phyloP scores from a whole-genome alignment of 768 basidiomycete genomes.

The Pleurotus pulmonarius region DNA sequence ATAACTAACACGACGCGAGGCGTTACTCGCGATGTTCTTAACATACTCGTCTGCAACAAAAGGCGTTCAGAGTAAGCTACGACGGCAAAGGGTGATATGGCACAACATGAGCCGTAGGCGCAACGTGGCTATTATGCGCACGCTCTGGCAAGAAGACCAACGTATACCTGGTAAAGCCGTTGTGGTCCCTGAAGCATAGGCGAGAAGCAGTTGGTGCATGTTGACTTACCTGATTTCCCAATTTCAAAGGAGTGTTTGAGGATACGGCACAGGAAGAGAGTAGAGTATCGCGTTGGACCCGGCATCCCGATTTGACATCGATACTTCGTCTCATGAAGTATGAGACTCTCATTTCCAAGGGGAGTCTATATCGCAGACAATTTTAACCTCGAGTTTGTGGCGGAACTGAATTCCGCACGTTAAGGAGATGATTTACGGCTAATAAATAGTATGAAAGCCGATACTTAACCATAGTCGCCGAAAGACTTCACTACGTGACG shows the following conservation, averaged over 20 bases:
- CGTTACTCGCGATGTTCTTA: conserved; percentile 31
- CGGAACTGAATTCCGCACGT: no score
- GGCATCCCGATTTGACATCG: no score
- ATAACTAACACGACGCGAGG: conserved; percentile 51
- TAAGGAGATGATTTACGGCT: no score
- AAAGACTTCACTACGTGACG: conserved; percentile 40
- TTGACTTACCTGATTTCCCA: no score
- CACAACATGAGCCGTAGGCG: conserved; percentile 29
- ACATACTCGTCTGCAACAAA: conserved; percentile 67
- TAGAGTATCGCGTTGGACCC: no score
- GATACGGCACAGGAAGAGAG: no score
- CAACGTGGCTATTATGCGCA: background rate
- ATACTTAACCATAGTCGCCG: conserved; percentile 39
- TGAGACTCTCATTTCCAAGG: no score
- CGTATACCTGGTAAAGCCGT: conserved; percentile 48
- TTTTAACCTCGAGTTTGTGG: no score
- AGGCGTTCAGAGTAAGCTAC: background rate
- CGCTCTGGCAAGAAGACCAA: background rate
- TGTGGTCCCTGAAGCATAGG: conserved; percentile 38
- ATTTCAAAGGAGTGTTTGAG: no score
- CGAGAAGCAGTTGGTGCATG: background rate
- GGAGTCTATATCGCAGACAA: background rate
- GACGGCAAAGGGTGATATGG: conserved; percentile 15
- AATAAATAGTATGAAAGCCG: no score
- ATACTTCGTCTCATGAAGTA: no score